phyloP scores from a whole-genome alignment of 176 grass and related monocot genomes.

The Tuctoria greenei region DNA sequence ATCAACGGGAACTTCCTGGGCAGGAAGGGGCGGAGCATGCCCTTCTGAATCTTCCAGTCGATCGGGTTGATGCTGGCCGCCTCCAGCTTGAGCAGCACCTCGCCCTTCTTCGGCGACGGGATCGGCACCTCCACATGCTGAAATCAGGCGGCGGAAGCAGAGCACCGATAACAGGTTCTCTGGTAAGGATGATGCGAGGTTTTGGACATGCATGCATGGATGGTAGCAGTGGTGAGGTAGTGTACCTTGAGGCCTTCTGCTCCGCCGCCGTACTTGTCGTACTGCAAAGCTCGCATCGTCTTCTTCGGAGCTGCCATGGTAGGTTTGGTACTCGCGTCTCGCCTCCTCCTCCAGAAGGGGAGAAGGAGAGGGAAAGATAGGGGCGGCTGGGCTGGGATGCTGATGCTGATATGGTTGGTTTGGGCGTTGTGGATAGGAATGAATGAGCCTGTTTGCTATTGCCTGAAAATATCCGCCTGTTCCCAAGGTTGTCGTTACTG shows the following conservation, averaged over 20 bases:
- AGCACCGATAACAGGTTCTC: slow-evolving; percentile 1
- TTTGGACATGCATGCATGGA: not conserved
- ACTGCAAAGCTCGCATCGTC: slow-evolving; percentile 67
- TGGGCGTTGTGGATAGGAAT: slow-evolving; percentile 1
- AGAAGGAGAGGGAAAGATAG: not conserved
- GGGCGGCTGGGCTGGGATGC: not conserved
- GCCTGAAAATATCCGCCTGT: not conserved
- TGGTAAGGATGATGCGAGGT: not conserved
- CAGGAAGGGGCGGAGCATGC: slow-evolving; percentile 53
- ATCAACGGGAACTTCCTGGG: slow-evolving; percentile 59
- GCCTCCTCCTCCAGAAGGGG: not conserved
- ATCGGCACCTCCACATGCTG: slow-evolving; percentile 66
- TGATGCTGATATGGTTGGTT: slow-evolving; percentile 29
- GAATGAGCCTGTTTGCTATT: not conserved
- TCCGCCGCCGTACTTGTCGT: slow-evolving; percentile 65
- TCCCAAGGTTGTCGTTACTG: no score
- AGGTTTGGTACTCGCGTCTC: not conserved
- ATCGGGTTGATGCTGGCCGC: slow-evolving; percentile 67
- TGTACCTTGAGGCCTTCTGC: slow-evolving; percentile 62
- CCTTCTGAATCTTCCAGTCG: slow-evolving; percentile 82
- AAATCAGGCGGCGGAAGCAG: not conserved
- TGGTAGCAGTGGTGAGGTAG: not conserved
- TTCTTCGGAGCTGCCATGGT: slow-evolving; percentile 56
- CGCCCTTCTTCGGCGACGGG: slow-evolving; percentile 54
- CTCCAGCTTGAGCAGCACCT: slow-evolving; percentile 67